Conservation (phyloP, 2,329 filamentous ascomycete species). For the Curvularia eragrostidis region DNA sequence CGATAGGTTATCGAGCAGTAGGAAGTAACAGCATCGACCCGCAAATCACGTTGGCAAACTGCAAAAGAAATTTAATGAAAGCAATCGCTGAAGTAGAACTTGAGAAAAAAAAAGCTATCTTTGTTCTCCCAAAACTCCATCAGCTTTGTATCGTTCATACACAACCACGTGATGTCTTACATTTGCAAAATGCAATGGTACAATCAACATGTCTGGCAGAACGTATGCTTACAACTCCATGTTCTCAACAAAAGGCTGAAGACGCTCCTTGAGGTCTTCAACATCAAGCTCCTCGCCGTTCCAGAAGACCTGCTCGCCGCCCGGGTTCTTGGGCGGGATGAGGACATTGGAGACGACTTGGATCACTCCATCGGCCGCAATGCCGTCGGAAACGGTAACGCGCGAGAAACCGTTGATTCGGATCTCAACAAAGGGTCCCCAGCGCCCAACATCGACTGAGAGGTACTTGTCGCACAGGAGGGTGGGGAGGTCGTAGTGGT, state of each 20-base stretch:
- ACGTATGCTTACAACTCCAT: constrained; percentile 37
- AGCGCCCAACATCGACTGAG: constrained; percentile 73
- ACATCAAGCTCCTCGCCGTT: constrained; percentile 61
- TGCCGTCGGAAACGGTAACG: constrained; percentile 71
- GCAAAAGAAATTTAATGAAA: not conserved
- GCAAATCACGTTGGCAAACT: not conserved
- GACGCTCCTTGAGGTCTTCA: constrained; percentile 66
- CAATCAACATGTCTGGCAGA: not conserved
- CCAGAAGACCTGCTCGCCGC: constrained; percentile 47
- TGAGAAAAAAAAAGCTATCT: too few species aligned
- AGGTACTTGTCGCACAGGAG: constrained; percentile 70
- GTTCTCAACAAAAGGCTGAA: constrained; percentile 43
- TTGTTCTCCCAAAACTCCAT: too few species aligned
- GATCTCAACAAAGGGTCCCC: constrained; percentile 72
- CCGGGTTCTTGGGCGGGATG: constrained; percentile 71
- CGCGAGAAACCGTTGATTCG: constrained; percentile 75
- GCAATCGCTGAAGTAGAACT: too few species aligned
- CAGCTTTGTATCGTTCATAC: too few species aligned
- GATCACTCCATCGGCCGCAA: constrained; percentile 81
- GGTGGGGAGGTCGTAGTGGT: constrained; percentile 75
- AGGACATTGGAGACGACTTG: constrained; percentile 77
- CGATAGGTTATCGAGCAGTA: not conserved
- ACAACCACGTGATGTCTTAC: too few species aligned
- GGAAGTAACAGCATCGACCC: not conserved
- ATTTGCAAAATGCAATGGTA: too few species aligned